Conservation (phyloP, 805 yeast species). For the Sugiyamaella smithiae region DNA sequence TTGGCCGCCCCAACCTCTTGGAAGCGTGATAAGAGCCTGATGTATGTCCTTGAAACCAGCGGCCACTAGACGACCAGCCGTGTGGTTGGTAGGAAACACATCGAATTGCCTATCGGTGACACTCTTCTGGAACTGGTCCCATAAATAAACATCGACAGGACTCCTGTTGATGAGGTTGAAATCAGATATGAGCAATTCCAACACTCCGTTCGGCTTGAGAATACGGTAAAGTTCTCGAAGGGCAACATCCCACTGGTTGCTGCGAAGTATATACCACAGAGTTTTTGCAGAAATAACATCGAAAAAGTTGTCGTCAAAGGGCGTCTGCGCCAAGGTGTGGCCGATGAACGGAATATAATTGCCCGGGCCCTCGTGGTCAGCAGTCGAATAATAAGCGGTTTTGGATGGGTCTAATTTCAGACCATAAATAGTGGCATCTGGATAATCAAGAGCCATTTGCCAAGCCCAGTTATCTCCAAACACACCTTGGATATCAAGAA, state of each 20-base stretch:
- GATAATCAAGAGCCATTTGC: conserved; percentile 34
- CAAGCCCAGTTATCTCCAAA: conserved; percentile 32
- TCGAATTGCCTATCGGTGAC: conserved; percentile 21
- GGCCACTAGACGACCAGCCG: conserved; percentile 18
- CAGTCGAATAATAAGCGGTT: conserved; percentile 14
- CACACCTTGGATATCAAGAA: conserved; percentile 29
- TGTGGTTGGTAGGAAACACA: conserved; percentile 16
- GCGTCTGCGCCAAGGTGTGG: conserved; percentile 25
- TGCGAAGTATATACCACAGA: conserved; percentile 31
- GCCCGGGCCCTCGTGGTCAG: conserved; percentile 29
- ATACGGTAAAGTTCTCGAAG: conserved; percentile 29
- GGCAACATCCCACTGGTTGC: conserved; percentile 27
- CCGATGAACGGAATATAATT: conserved; percentile 32
- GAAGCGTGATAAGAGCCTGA: conserved; percentile 29
- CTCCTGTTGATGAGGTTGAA: conserved; percentile 23
- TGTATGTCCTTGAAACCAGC: conserved; percentile 30
- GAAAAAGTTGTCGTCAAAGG: conserved; percentile 33
- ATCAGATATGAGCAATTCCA: conserved; percentile 30
- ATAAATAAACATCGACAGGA: conserved; percentile 18
- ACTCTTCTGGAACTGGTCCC: conserved; percentile 17
- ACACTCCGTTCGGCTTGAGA: conserved; percentile 33
- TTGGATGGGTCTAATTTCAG: conserved; percentile 24
- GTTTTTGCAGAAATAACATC: conserved; percentile 32
- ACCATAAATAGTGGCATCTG: conserved; percentile 31
- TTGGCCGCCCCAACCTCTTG: conserved; percentile 34